Evolutionary conservation across 2,329 filamentous ascomycete species (phyloP).

Genomic region (Nannizzia gypsea): DNA sequence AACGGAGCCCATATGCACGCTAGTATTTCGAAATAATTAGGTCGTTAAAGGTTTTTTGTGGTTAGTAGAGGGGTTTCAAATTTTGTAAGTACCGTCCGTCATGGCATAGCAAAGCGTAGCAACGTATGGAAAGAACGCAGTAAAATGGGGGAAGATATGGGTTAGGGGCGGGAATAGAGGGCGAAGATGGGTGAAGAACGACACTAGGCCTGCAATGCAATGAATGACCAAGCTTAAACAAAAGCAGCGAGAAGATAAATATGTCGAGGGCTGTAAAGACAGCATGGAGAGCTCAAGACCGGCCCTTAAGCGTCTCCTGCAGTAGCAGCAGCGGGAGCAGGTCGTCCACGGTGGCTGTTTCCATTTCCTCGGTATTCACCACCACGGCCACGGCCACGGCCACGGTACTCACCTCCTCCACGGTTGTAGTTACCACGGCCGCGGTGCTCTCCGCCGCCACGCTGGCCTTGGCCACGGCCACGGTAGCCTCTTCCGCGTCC

Average conservation of each 20-base stretch:
- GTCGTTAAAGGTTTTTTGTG: background rate
- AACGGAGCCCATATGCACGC: background rate
- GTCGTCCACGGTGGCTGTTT: conserved; percentile 16
- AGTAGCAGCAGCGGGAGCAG: background rate
- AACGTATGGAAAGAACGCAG: background rate
- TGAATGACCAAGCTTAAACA: background rate
- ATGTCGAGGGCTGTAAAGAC: background rate
- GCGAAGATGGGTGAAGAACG: background rate
- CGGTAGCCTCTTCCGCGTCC: conserved; percentile 27
- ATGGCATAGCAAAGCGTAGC: background rate
- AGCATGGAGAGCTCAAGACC: background rate
- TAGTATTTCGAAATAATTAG: background rate
- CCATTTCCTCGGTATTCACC: conserved; percentile 24
- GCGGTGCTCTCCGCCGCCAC: conserved; percentile 25
- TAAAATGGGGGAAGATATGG: background rate
- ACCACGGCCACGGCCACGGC: conserved; percentile 27
- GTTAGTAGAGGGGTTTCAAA: background rate
- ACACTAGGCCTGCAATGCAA: background rate
- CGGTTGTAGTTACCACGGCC: conserved; percentile 21
- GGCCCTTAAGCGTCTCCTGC: background rate
- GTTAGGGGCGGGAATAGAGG: background rate
- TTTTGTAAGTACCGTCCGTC: background rate
- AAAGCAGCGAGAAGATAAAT: background rate
- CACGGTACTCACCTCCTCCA: conserved; percentile 25
- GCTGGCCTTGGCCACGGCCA: conserved; percentile 20